Evolutionary conservation across 1,139 yeast species (phyloP).

Genomic region (Trichomonascaceae sp.): DNA sequence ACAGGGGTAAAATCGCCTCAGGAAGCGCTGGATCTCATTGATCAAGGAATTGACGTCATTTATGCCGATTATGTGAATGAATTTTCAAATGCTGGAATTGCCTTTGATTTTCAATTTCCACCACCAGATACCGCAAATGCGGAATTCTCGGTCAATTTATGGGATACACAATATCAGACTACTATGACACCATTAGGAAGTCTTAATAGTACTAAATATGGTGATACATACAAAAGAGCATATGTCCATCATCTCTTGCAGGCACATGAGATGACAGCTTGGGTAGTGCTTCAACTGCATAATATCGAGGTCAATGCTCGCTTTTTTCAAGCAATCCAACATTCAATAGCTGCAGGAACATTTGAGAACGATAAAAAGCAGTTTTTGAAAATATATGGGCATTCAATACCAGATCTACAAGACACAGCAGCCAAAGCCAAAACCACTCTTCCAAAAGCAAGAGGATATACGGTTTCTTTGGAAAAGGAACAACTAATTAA

Average conservation of each 20-base stretch:
- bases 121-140: conserved; percentile 9
- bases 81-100: conserved; percentile 36
- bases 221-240: conserved; percentile 31
- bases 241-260: conserved; percentile 37
- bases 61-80: conserved; percentile 28
- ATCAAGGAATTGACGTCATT: conserved; percentile 34
- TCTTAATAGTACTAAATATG: conserved; percentile 19
- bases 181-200: conserved; percentile 28
- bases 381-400: conserved; percentile 28
- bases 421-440: not conserved
- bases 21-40: conserved; percentile 29
- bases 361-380: conserved; percentile 25
- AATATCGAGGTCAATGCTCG: conserved; percentile 27
- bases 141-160: conserved; percentile 29
- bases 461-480: conserved; percentile 21
- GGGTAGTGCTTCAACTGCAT: conserved; percentile 37
- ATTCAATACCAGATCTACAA: conserved; percentile 13
- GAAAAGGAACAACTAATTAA: conserved; percentile 15
- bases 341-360: conserved; percentile 27
- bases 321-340: conserved; percentile 32
- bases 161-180: conserved; percentile 28
- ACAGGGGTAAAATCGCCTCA: conserved; percentile 31
- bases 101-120: conserved; percentile 31
- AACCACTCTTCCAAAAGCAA: conserved; percentile 18
- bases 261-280: conserved; percentile 40